Evolutionary conservation across 2,329 filamentous ascomycete genomes (phyloP).

Genomic region (Rasamsonia emersonii): DNA sequence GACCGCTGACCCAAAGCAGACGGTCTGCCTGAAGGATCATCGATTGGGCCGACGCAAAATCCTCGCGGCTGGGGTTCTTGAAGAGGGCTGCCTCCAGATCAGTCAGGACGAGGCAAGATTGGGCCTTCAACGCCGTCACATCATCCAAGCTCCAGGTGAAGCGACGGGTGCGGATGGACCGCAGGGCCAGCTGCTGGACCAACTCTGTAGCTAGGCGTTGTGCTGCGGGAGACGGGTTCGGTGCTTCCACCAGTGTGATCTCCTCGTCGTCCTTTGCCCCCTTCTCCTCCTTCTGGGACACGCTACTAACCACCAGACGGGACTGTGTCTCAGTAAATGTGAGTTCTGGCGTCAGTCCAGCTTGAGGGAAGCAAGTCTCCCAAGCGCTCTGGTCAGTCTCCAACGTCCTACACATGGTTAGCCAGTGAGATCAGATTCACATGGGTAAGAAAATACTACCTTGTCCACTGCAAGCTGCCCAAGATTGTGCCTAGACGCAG

Average conservation of each 20-base stretch:
- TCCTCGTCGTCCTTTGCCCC: no score
- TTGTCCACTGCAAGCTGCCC: background rate
- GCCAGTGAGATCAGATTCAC: no score
- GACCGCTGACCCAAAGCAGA: conserved; percentile 3
- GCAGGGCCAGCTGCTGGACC: conserved; percentile 1
- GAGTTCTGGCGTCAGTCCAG: no score
- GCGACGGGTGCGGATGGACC: background rate
- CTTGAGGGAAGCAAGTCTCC: no score
- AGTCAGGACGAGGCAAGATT: conserved; percentile 1
- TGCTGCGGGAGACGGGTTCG: background rate
- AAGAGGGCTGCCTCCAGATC: conserved; percentile 3
- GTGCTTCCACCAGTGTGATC: background rate
- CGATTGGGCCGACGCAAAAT: conserved; percentile 1
- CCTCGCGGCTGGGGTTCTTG: background rate
- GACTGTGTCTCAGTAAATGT: no score
- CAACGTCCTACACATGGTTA: no score
- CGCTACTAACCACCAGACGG: no score
- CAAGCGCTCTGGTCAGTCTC: no score
- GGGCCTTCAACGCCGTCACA: background rate
- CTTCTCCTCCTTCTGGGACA: no score
- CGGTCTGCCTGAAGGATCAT: conserved; percentile 1
- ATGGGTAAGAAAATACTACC: no score
- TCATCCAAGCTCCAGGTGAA: background rate
- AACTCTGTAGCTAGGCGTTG: background rate
- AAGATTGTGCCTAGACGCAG: background rate